Evolutionary conservation across 2,329 filamentous ascomycete genomes (phyloP), one percentile per base, ranked within the genome.

Genomic region (Leptosphaerulina australis): DNA sequence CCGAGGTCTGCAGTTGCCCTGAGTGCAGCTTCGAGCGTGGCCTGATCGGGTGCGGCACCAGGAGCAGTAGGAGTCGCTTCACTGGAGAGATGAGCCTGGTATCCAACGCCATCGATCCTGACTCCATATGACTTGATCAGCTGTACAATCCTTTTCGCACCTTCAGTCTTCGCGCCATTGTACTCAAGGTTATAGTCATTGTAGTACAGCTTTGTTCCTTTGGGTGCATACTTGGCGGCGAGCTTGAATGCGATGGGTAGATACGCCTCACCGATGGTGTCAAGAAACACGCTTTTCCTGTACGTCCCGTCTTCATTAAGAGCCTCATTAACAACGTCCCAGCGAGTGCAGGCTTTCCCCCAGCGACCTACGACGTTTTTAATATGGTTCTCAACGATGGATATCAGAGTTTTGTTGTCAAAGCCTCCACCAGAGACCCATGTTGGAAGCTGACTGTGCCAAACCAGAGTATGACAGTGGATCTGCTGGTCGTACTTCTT

Each of bases 121-220:
- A 74, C 71, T 12, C 73, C 73, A 18, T 73, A 74, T 5, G 71
- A 71, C 47, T 75, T 64, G 35, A 78, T 63, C 21, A 68, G 68
- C 53, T 72, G 70, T 45, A 76, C 70, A 33, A 76, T 69, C 17
- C 65, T 53, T 21, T 62, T 59, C 0, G 71, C 72, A 22, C 69
- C 72, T 33, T 51, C 62, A 29, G 68, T 60, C 50, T 78, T 79
- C 3, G 76, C 74, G 3, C 78, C 77, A 12, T 77, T 76, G 15
- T 72, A 76, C 69, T 87, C 85, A 50, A 86, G 80, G 73, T 84
- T 86, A 76, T 86, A 87, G 69, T 85, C 82, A 63, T 85, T 85
- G 73, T 83, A 83, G 67, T 80, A 85, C 22, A 79, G 71, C 39
- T 78, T 76, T 12, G 65, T 54, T 3, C 69, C 69, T 14, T 75